Conservation (phyloP, 2,329 filamentous ascomycete species). For the Talaromyces sp. region DNA sequence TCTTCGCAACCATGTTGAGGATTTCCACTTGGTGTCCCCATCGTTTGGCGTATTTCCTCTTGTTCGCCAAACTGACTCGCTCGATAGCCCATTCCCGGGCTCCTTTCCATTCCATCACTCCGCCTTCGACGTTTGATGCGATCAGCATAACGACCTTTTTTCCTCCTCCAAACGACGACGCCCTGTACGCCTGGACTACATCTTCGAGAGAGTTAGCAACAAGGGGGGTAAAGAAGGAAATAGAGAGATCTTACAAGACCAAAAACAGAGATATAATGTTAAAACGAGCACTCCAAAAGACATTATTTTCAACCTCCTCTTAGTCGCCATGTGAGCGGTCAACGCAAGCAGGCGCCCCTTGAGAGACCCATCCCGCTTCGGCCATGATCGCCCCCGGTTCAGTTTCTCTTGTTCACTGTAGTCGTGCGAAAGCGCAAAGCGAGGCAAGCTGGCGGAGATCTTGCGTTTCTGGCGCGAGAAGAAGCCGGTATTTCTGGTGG, state of each 20-base stretch:
- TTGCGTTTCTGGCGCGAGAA: conserved; percentile 78
- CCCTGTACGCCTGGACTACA: conserved; percentile 58
- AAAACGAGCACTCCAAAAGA: conserved; percentile 54
- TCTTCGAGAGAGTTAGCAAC: conserved; percentile 43
- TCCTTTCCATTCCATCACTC: conserved; percentile 99
- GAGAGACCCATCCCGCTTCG: conserved; percentile 30
- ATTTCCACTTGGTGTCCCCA: conserved; percentile 97
- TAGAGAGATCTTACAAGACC: conserved; percentile 59
- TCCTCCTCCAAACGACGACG: conserved; percentile 71
- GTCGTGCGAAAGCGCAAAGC: conserved; percentile 54
- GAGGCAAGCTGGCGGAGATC: conserved; percentile 72
- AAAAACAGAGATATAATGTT: conserved; percentile 62
- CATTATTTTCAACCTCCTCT: conserved; percentile 58
- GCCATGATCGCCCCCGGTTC: conserved; percentile 52
- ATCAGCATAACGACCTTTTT: conserved; percentile 90
- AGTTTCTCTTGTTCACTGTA: conserved; percentile 76
- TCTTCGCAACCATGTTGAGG: conserved; percentile 98
- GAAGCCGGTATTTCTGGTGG: conserved; percentile 77
- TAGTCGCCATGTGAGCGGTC: conserved; percentile 53
- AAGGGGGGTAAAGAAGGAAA: not conserved
- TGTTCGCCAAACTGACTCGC: conserved; percentile 91
- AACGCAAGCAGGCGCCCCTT: conserved; percentile 27
- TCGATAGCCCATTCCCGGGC: conserved; percentile 97
- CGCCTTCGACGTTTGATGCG: conserved; percentile 87
- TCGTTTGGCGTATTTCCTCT: conserved; percentile 74